A percentile compares a stretch with the other conserved stretches of the same genome.
Conservation (phyloP, 192 early-diverging fungal species). For the Rhizoclosmatium sp. region DNA sequence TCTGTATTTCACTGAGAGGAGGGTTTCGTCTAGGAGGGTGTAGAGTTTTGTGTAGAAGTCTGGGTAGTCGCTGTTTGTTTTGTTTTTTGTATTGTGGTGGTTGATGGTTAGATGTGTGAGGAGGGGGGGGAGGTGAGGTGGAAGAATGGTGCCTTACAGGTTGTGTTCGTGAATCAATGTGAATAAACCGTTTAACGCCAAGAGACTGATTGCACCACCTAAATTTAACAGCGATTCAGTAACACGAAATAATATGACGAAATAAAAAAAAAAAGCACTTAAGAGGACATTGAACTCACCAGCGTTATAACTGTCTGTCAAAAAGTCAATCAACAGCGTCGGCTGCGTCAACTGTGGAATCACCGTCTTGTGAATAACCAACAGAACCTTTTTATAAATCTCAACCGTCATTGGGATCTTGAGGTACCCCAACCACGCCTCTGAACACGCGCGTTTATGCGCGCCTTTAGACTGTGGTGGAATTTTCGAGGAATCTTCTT, state of each 20-base stretch:
- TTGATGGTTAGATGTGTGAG: too few species aligned
- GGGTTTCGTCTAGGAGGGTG: slow-evolving; percentile 83
- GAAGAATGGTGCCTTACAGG: slow-evolving; percentile 64
- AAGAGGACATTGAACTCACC: slow-evolving; percentile 48
- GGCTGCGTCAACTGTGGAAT: slow-evolving; percentile 87
- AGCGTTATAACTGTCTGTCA: slow-evolving; percentile 87
- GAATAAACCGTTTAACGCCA: slow-evolving; percentile 96
- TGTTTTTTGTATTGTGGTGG: background rate
- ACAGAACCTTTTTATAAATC: slow-evolving; percentile 82
- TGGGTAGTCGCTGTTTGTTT: slow-evolving; percentile 84
- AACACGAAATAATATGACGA: background rate
- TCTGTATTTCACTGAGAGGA: slow-evolving; percentile 94
- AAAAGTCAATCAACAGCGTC: slow-evolving; percentile 87
- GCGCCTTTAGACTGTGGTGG: slow-evolving; percentile 35
- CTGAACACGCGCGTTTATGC: slow-evolving; percentile 77
- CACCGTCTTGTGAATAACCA: slow-evolving; percentile 86
- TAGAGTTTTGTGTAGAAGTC: slow-evolving; percentile 97
- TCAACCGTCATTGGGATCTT: slow-evolving; percentile 72
- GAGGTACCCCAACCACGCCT: slow-evolving; percentile 83
- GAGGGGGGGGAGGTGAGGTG: too few species aligned
- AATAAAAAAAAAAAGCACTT: slow-evolving; percentile 12
- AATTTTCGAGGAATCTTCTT: slow-evolving; percentile 2
- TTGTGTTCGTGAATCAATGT: slow-evolving; percentile 95
- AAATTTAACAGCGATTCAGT: background rate
- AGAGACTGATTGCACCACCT: slow-evolving; percentile 83